phyloP scores from a whole-genome alignment of 257 asterid species.

The Ilex asprella region DNA sequence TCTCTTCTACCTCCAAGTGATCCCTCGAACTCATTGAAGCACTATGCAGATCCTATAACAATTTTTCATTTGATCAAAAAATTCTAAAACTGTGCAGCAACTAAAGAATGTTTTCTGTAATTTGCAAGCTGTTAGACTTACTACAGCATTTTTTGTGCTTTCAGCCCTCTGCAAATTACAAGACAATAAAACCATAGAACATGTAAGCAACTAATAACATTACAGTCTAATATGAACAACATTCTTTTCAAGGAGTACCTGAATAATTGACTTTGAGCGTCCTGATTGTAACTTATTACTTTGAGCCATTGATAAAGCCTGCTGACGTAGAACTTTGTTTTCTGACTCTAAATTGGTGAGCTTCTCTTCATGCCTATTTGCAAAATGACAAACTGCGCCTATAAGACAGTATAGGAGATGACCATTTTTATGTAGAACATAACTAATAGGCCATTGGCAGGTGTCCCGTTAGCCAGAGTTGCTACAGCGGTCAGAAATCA shows the following conservation, averaged over 20 bases:
- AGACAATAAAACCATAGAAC: slow-evolving; percentile 16
- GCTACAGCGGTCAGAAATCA: background rate
- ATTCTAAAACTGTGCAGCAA: background rate
- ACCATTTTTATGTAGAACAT: background rate
- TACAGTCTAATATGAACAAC: slow-evolving; percentile 12
- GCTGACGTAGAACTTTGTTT: slow-evolving; percentile 96
- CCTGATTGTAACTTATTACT: slow-evolving; percentile 61
- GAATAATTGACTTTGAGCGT: slow-evolving; percentile 79
- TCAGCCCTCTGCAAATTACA: slow-evolving; percentile 57
- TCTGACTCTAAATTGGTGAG: slow-evolving; percentile 84
- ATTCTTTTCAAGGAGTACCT: slow-evolving; percentile 39
- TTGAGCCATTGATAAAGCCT: slow-evolving; percentile 95
- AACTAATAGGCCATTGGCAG: background rate
- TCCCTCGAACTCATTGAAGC: slow-evolving; percentile 68
- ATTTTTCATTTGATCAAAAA: slow-evolving; percentile 4
- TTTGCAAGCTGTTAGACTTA: slow-evolving; percentile 34
- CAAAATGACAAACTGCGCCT: slow-evolving; percentile 25
- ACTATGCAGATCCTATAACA: slow-evolving; percentile 66
- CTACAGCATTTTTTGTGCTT: slow-evolving; percentile 52
- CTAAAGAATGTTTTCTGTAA: slow-evolving; percentile 5
- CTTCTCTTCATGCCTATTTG: slow-evolving; percentile 85
- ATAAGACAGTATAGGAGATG: background rate
- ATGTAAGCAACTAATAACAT: slow-evolving; percentile 24
- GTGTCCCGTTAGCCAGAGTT: no score
- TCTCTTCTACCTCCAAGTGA: slow-evolving; percentile 56